Base-by-base conservation (phyloP, 2,329 filamentous ascomycete species). In the Madurella mycetomatis region DNA sequence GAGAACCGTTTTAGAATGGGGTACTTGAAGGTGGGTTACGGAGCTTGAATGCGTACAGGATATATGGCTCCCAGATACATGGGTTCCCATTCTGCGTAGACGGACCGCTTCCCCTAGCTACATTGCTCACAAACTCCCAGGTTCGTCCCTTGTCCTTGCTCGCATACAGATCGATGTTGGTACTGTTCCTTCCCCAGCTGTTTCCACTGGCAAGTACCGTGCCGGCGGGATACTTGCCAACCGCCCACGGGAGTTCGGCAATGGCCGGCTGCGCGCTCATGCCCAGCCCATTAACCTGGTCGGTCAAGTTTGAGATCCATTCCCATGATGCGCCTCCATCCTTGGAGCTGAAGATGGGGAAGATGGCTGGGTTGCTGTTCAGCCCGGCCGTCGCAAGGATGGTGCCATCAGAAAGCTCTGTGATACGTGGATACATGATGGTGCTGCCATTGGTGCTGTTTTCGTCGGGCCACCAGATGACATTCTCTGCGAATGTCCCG, bases 31-130 rank as follows among this genome's bases (percentile, higher is more conserved):
- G 25, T 25, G 7, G 25, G 25, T 25, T 25, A 25, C 3, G 25
- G 25, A 25, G 25, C 25, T 3, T 25, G 25, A 25, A 25, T 25
- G 25, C 25, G 25, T 77, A 73, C 65, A 82, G 65, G 41, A 89
- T 69, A 67, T 86, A 88, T 0, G 86, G 86, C 67, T 90, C 87
- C 86, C 86, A 90, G 17, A 90, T 82, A 0, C 85, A 84, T 0
- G 83, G 86, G 39, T 83, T 67, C 1, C 83, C 85, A 63, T 89
- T 87, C 63, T 81, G 77, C 2, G 85, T 80, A 0, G 73, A 63
- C 2, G 85, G 84, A 45, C 76, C 75, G n/a, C 84, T 84, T 34
- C 86, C 86, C 1, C 73, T 70, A 1, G 85, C 85, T 43, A 89
- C 79, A 60, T 83, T 78, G 55, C 80, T 84, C 49, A 88, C 78